Evolutionary conservation across 805 yeast species (phyloP).

Genomic region (Zygoascus tannicola): DNA sequence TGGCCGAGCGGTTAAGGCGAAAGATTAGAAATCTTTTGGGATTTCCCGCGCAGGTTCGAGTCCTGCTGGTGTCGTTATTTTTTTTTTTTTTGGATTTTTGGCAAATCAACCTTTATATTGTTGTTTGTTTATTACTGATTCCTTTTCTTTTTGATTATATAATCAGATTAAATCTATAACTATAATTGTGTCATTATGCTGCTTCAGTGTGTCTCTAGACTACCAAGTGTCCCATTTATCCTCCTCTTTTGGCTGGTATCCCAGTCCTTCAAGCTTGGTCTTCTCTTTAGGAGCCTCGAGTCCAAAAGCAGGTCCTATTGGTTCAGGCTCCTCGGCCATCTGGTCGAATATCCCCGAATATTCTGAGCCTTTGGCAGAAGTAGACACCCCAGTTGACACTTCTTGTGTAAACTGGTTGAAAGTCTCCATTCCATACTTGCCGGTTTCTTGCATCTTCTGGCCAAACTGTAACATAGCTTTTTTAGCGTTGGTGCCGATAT

Average conservation of each 20-base stretch:
- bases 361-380: slow-evolving; percentile 30
- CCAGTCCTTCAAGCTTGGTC: slow-evolving; percentile 44
- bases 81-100: slow-evolving; percentile 8
- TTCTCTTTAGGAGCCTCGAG: slow-evolving; percentile 46
- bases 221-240: slow-evolving; percentile 25
- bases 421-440: slow-evolving; percentile 64
- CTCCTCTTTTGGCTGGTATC: slow-evolving; percentile 14
- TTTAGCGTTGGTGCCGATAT: slow-evolving; percentile 69
- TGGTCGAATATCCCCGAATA: slow-evolving; percentile 41
- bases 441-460: slow-evolving; percentile 84
- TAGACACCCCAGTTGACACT: slow-evolving; percentile 12
- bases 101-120: too few species aligned
- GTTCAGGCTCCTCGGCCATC: slow-evolving; percentile 21
- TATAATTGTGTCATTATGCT: background rate
- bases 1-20: slow-evolving; percentile 35
- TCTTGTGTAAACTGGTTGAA: slow-evolving; percentile 45
- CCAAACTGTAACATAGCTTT: slow-evolving; percentile 97
- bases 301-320: slow-evolving; percentile 61
- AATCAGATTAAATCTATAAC: background rate
- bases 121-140: background rate
- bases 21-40: slow-evolving; percentile 34
- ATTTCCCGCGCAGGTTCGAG: slow-evolving; percentile 34
- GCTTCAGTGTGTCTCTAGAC: background rate
- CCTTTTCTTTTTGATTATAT: too few species aligned
- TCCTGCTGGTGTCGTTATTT: slow-evolving; percentile 31